phyloP scores from a whole-genome alignment of 352 stramenopile species.

The Pythium oligandrum region DNA sequence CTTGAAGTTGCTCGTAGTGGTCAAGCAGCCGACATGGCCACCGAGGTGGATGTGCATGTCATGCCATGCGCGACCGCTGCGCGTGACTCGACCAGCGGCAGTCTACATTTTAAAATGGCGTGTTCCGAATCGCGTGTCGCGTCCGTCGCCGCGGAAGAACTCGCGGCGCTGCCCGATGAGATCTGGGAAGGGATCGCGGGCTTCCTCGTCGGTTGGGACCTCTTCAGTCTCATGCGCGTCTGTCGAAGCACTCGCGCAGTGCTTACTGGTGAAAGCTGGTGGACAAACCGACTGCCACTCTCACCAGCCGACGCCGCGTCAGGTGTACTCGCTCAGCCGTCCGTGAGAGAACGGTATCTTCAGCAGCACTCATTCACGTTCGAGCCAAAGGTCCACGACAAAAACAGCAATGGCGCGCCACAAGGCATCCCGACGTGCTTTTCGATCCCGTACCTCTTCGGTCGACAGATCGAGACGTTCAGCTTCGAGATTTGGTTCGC shows the following conservation, averaged over 20 bases:
- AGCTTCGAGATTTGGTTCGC: slow-evolving; percentile 21
- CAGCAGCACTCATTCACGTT: slow-evolving; percentile 18
- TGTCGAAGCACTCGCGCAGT: slow-evolving; percentile 4
- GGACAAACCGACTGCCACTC: background rate
- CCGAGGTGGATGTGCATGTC: too few species aligned
- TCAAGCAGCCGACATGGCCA: too few species aligned
- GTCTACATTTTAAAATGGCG: too few species aligned
- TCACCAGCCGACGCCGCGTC: background rate
- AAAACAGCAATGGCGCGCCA: background rate
- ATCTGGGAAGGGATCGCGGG: slow-evolving; percentile 15
- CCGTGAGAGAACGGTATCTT: background rate
- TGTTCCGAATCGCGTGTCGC: too few species aligned
- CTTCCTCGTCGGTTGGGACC: slow-evolving; percentile 20
- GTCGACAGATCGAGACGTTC: slow-evolving; percentile 13
- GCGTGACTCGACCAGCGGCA: too few species aligned
- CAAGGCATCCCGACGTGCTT: slow-evolving; percentile 14
- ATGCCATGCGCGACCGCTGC: too few species aligned
- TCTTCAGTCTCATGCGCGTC: slow-evolving; percentile 12
- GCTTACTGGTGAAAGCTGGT: slow-evolving; percentile 12
- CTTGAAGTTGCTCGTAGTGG: too few species aligned
- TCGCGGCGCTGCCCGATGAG: slow-evolving; percentile 8
- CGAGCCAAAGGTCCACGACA: slow-evolving; percentile 1
- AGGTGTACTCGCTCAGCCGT: too few species aligned
- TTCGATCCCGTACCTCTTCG: slow-evolving; percentile 21
- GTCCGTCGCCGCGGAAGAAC: too few species aligned